These are phyloP conservation scores for Sungouiella blattae DNA, from an alignment of 805 yeast genomes.

Conservation along the genomic window DNA sequence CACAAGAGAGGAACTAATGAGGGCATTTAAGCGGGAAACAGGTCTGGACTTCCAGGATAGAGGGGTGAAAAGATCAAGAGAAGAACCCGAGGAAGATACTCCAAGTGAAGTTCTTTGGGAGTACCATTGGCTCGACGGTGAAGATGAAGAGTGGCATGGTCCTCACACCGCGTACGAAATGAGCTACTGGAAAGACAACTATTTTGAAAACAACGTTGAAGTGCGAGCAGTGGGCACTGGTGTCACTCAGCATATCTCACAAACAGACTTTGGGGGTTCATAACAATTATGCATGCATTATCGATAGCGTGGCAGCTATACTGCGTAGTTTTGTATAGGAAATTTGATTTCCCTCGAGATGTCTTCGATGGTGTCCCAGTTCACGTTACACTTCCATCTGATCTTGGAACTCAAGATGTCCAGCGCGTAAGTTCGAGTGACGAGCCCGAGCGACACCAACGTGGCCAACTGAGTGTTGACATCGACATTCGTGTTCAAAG, in stretches of 20 bases:
- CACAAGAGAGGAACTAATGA: constrained; percentile 49
- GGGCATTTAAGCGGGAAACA: constrained; percentile 40
- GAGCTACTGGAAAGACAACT: constrained; percentile 49
- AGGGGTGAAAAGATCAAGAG: constrained; percentile 19
- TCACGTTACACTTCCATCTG: constrained; percentile 75
- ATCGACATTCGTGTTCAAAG: constrained; percentile 43
- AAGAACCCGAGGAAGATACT: constrained; percentile 15
- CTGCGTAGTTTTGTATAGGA: constrained; percentile 60
- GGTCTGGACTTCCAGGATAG: constrained; percentile 31
- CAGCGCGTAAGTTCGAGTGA: constrained; percentile 38
- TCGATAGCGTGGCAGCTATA: no score
- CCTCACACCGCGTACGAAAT: constrained; percentile 52
- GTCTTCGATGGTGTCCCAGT: constrained; percentile 59
- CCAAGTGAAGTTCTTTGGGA: constrained; percentile 40
- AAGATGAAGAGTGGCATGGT: constrained; percentile 42
- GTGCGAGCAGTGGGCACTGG: constrained; percentile 36
- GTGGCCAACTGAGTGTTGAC: constrained; percentile 59
- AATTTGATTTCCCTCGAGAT: constrained; percentile 64
- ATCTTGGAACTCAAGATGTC: constrained; percentile 66
- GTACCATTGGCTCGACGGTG: constrained; percentile 42
- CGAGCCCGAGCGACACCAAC: constrained; percentile 49
- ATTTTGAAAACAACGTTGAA: constrained; percentile 45
- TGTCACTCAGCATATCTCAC: no score
- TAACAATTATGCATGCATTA: no score
- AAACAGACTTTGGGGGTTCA: no score